Percentiles rank a stretch among this genome's conserved stretches.
These are phyloP conservation scores for Niveomyces coronatus DNA, from an alignment of 2,329 filamentous ascomycete species.

Conservation along the genomic window DNA sequence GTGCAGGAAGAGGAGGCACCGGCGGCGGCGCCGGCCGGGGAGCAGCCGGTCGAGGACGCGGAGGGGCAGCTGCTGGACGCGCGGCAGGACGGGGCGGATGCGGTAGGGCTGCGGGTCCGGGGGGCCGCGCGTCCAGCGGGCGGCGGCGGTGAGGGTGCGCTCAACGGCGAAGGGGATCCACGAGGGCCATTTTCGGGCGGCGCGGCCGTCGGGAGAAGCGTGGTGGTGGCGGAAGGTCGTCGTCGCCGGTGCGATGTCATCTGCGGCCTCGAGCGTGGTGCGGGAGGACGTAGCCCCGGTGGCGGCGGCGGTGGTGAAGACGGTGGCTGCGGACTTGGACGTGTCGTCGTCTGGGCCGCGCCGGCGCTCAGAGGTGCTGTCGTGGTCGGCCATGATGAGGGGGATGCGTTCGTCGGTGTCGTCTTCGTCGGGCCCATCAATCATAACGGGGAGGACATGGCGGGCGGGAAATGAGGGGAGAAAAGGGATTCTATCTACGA, in stretches of 20 bases:
- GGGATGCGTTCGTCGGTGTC: constrained; percentile 18
- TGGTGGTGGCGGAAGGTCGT: constrained; percentile 35
- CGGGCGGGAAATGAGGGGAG: not conserved
- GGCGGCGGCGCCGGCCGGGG: constrained; percentile 47
- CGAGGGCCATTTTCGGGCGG: constrained; percentile 34
- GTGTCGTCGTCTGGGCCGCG: not conserved
- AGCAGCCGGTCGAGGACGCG: constrained; percentile 51
- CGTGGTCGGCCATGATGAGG: constrained; percentile 10
- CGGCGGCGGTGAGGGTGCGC: constrained; percentile 30
- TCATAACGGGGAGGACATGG: constrained; percentile 9
- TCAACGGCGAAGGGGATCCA: constrained; percentile 50
- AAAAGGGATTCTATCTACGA: no score
- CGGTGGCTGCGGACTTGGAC: constrained; percentile 5
- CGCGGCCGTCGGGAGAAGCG: constrained; percentile 44
- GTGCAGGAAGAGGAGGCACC: constrained; percentile 48
- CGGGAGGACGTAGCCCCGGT: constrained; percentile 4
- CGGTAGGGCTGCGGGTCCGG: constrained; percentile 34
- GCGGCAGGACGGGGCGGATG: constrained; percentile 53
- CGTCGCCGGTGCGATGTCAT: constrained; percentile 10
- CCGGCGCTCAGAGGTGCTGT: constrained; percentile 6
- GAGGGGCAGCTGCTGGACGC: constrained; percentile 57
- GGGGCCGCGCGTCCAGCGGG: constrained; percentile 46
- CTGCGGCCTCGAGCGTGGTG: constrained; percentile 13
- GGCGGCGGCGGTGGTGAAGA: constrained; percentile 1
- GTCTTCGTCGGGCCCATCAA: constrained; percentile 10